Base-by-base conservation (phyloP, 805 yeast genomes). In the Blastobotrys muscicola region DNA sequence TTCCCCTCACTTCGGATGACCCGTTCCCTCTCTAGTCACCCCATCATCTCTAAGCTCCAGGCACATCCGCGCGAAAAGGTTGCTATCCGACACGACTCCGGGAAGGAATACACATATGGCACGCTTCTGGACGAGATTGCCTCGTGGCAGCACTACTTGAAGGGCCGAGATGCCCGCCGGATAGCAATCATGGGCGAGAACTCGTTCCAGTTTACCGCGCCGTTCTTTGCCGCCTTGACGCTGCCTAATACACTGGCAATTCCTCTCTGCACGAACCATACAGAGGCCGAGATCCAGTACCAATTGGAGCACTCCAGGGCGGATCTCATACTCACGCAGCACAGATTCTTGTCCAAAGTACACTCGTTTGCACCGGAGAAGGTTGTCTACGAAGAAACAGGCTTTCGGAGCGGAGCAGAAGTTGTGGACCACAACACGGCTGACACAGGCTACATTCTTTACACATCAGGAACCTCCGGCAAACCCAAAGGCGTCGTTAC, bases 391-490 rank as follows among this genome's bases (percentile, higher is more conserved):
- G 54, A 49, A n/a, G 47, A 36, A 16, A 31, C 48, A 6, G 44
- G 47, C 8, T 42, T 26, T 16, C 16, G 34, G 11, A 30, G 39
- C 3, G 26, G 12, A 13, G 36, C 37, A 12, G 40, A 39, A 13
- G 15, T 32, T 7, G 39, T 11, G 3, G 40, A 33, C 23, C 12
- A 30, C n/a, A 39, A 35, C 14, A 35, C 45, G 10, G 29, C 33
- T 8, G 9, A 41, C 8, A 53, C 52, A 39, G 69, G 47, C 49
- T 60, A 51, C 34, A 60, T 60, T 39, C 48, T 60, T 13, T 60
- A 60, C 51, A 60, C 64, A 1, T 58, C 62, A n/a, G 64, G 64
- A 9, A 60, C 64, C 2, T 56, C 62, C 3, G 64, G 65, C 15
- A 54, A 55, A 31, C 65, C 65, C 13, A 60, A 60, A 40, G 65